phyloP scores from a whole-genome alignment of 352 stramenopile species.

The Thraustochytrium striatum region DNA sequence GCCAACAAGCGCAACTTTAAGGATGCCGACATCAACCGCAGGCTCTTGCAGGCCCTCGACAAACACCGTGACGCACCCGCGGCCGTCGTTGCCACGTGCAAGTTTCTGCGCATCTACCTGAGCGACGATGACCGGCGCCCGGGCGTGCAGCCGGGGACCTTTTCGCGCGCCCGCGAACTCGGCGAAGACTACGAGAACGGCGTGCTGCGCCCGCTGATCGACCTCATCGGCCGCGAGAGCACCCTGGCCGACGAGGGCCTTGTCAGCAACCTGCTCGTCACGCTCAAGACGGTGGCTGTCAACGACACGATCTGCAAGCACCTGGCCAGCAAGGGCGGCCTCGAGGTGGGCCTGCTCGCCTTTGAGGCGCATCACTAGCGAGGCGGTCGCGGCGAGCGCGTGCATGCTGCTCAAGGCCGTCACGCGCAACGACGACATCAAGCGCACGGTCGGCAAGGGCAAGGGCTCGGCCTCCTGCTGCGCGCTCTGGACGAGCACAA shows the following conservation, averaged over 20 bases:
- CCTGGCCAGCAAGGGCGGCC: constrained; percentile 36
- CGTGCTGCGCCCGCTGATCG: constrained; percentile 21
- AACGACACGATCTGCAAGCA: constrained; percentile 50
- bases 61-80: not conserved
- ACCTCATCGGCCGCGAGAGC: constrained; percentile 7
- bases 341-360: constrained; percentile 5
- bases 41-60: not conserved
- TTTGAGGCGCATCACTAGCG: constrained; percentile 43
- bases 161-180: constrained; percentile 37
- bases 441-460: constrained; percentile 35
- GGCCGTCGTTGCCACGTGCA: not conserved
- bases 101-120: constrained; percentile 48
- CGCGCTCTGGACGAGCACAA: constrained; percentile 12
- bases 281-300: constrained; percentile 20
- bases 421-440: constrained; percentile 38
- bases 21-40: constrained; percentile 16
- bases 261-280: not conserved
- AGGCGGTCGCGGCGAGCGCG: constrained; percentile 18
- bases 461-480: constrained; percentile 34
- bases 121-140: constrained; percentile 48
- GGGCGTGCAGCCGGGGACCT: constrained; percentile 44
- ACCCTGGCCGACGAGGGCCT: constrained; percentile 12
- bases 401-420: constrained; percentile 35
- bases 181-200: constrained; percentile 21
- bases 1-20: constrained; percentile 46